Base-by-base conservation (phyloP, 176 grass and related monocot genomes). In the Hsuehochloa calcarea region DNA sequence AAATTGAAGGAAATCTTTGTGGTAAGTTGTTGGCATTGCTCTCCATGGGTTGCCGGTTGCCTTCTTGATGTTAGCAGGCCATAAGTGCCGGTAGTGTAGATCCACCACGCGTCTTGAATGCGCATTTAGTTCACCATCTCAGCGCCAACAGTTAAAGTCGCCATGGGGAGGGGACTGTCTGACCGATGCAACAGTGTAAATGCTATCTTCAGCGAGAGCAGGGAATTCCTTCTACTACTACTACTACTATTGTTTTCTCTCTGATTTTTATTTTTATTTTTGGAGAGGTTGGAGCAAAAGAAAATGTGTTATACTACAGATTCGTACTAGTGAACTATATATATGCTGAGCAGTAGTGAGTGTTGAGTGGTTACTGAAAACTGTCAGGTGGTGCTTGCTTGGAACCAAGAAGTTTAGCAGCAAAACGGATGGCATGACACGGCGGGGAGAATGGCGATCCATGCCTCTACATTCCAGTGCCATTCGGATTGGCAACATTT, bases 51-150 rank as follows among this genome's bases (percentile, higher is more conserved):
- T 14, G 34, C 55, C 59, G 58, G 66, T 65, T 84, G 71, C 63
- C 46, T 37, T n/a, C 39, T n/a, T 55, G 68, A 49, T 72, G 80
- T 79, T 44, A 54, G 56, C 34, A n/a, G 22, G 78, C 44, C 31
- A 40, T 54, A 44, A 54, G 2, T 58, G 50, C 52, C 3, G 11
- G 59, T 12, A n/a, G 44, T 38, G 81, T 77, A 64, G 72, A 82
- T 90, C 64, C 83, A 81, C 71, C 76, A 80, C 5, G 45, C 4
- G 29, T 11, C 45, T 41, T 90, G 73, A 86, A 90, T 90, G 84
- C 79, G 66, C 84, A 86, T 86, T 86, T 54, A 90, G 72, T 66
- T 66, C 38, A 47, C 74, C 81, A 3, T 46, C 46, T 60, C 74
- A 47, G 58, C 72, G 31, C 22, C 74, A 82, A 67, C 59, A 73